Percentiles rank a stretch among this genome's conserved stretches.
Evolutionary conservation across 1,139 yeast genomes (phyloP).

Genomic region (Geotrichum candidum): DNA sequence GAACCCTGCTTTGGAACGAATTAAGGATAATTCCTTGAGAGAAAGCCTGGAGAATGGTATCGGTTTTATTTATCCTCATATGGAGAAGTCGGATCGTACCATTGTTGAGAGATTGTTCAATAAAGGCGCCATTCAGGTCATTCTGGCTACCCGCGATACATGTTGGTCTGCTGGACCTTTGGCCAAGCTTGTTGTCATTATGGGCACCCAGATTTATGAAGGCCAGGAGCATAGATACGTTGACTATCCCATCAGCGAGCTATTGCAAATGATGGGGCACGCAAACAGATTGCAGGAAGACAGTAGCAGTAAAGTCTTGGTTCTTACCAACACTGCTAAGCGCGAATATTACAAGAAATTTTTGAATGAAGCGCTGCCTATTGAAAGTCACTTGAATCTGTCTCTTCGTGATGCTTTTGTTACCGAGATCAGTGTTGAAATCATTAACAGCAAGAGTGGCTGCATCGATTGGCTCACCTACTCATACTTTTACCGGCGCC

Average conservation of each 20-base stretch:
- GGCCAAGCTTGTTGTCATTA: slow-evolving; percentile 51
- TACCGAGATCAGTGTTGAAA: slow-evolving; percentile 61
- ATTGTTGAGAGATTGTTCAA: slow-evolving; percentile 51
- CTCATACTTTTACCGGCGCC: slow-evolving; percentile 73
- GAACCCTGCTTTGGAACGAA: slow-evolving; percentile 40
- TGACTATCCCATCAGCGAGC: slow-evolving; percentile 60
- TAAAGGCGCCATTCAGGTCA: slow-evolving; percentile 45
- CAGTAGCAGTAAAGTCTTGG: slow-evolving; percentile 41
- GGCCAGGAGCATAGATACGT: slow-evolving; percentile 65
- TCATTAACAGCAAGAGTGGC: slow-evolving; percentile 69
- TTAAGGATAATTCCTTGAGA: slow-evolving; percentile 46
- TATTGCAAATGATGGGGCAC: slow-evolving; percentile 71
- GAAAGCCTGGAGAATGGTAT: slow-evolving; percentile 55
- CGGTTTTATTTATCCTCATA: slow-evolving; percentile 56
- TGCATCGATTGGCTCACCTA: slow-evolving; percentile 88
- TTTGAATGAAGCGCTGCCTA: slow-evolving; percentile 67
- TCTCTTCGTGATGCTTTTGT: slow-evolving; percentile 60
- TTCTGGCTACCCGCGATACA: slow-evolving; percentile 57
- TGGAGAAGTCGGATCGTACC: slow-evolving; percentile 49
- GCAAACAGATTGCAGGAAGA: slow-evolving; percentile 35
- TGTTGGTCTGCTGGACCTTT: slow-evolving; percentile 43
- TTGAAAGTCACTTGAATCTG: slow-evolving; percentile 67
- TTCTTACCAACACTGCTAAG: slow-evolving; percentile 54
- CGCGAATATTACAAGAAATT: slow-evolving; percentile 66
- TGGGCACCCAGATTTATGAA: slow-evolving; percentile 70